Percentiles rank a stretch among this genome's conserved stretches.
These are phyloP conservation scores for Wallemia hederae DNA, from an alignment of 1,284 basidiomycete genomes.

Conservation along the genomic window DNA sequence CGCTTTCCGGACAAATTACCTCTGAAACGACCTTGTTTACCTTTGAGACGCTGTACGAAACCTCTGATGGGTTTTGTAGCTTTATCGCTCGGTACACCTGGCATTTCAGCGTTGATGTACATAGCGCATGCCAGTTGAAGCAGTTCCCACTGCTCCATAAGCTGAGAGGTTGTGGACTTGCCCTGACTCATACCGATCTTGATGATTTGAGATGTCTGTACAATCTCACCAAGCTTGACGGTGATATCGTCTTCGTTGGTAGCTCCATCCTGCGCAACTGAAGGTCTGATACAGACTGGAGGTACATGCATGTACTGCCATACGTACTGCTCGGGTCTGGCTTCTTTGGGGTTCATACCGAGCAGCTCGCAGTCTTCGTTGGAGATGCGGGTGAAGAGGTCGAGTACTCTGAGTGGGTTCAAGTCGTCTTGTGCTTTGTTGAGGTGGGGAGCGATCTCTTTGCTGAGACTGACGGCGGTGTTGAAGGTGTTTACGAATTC, in stretches of 20 bases:
- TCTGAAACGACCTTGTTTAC: conserved; percentile 94
- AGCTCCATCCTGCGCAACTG: conserved; percentile 84
- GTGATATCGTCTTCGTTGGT: conserved; percentile 93
- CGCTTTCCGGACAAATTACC: conserved; percentile 96
- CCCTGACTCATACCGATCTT: conserved; percentile 70
- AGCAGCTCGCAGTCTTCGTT: conserved; percentile 92
- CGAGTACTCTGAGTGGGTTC: conserved; percentile 76
- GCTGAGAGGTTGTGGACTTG: conserved; percentile 43
- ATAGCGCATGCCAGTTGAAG: conserved; percentile 79
- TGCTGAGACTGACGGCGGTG: conserved; percentile 55
- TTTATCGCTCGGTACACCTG: conserved; percentile 57
- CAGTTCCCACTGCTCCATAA: conserved; percentile 98
- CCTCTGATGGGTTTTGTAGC: conserved; percentile 79
- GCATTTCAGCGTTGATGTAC: conserved; percentile 95
- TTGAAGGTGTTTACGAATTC: conserved; percentile 63
- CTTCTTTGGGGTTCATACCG: conserved; percentile 61
- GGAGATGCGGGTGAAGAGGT: conserved; percentile 74
- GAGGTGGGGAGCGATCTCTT: conserved; percentile 56
- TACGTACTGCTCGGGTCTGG: conserved; percentile 85
- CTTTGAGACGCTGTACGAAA: conserved; percentile 92
- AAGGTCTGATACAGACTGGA: conserved; percentile 88
- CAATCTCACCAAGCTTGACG: conserved; percentile 89
- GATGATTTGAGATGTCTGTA: conserved; percentile 78
- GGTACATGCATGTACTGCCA: conserved; percentile 99
- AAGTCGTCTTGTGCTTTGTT: conserved; percentile 81